These are phyloP conservation scores for Beta lomatogona DNA, from an alignment of 179 eudicot species.

Conservation along the genomic window DNA sequence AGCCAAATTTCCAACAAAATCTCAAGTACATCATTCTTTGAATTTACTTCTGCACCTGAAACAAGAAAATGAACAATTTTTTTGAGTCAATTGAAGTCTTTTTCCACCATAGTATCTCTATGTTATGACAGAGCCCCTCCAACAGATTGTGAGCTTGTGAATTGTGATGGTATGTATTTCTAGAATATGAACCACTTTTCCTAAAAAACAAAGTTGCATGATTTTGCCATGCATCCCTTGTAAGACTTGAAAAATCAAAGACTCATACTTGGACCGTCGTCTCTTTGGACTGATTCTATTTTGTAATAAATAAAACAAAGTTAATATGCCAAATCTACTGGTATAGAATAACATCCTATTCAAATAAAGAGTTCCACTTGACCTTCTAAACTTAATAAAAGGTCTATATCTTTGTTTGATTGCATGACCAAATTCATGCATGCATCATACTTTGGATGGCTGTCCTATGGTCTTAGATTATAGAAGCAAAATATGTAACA, in stretches of 20 bases:
- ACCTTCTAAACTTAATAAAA: neutral
- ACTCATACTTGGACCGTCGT: slow-evolving; percentile 10
- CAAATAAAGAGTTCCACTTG: slow-evolving; percentile 19
- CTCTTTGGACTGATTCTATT: slow-evolving; percentile 22
- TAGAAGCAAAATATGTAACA: no score
- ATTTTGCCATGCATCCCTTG: slow-evolving; percentile 2
- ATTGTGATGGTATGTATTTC: neutral
- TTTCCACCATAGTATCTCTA: neutral
- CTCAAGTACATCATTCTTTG: neutral
- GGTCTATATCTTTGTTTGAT: neutral
- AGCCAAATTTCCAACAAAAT: neutral
- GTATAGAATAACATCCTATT: slow-evolving; percentile 12
- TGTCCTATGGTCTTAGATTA: no score
- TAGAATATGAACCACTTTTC: neutral
- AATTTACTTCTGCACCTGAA: neutral
- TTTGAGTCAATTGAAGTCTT: neutral
- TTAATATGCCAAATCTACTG: neutral
- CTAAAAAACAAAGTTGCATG: neutral
- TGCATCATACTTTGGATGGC: neutral
- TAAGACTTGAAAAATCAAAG: slow-evolving; percentile 30
- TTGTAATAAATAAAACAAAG: neutral
- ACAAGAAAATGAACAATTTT: neutral
- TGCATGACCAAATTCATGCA: neutral
- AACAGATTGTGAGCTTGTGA: neutral
- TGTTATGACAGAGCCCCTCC: neutral